Evolutionary conservation across 2,329 filamentous ascomycete species (phyloP).

Genomic region (Cercospora canescens): DNA sequence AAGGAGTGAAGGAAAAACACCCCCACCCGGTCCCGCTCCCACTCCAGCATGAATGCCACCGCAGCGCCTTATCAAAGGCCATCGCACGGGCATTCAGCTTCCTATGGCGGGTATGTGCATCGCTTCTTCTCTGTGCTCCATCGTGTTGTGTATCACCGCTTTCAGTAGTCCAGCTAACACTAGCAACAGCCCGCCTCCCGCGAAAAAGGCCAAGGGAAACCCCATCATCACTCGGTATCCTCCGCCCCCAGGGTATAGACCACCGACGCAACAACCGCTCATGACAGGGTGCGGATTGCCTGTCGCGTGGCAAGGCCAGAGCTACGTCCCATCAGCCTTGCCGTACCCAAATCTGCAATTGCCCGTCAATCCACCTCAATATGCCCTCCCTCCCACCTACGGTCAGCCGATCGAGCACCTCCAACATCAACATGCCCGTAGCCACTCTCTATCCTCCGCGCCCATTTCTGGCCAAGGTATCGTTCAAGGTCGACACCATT

Average conservation of each 20-base stretch:
- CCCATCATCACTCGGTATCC: conserved; percentile 52
- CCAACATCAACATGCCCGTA: neutral
- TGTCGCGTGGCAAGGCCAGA: conserved; percentile 24
- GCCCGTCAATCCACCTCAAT: neutral
- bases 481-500: neutral
- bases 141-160: neutral
- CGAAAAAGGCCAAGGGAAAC: conserved; percentile 48
- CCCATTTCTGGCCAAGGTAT: neutral
- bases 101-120: conserved; percentile 7
- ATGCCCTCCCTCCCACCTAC: neutral
- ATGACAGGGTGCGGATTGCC: conserved; percentile 18
- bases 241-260: conserved; percentile 49
- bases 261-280: conserved; percentile 22
- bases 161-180: neutral
- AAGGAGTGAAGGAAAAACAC: neutral
- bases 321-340: conserved; percentile 10
- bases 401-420: neutral
- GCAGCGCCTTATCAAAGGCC: conserved; percentile 6
- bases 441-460: neutral
- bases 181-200: conserved; percentile 31
- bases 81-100: conserved; percentile 10
- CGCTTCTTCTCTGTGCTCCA: neutral
- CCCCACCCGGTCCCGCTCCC: neutral
- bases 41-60: conserved; percentile 7
- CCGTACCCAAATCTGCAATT: neutral